These are phyloP conservation scores for Colletotrichum sp. DNA, from an alignment of 2,329 filamentous ascomycete genomes.

Conservation along the genomic window DNA sequence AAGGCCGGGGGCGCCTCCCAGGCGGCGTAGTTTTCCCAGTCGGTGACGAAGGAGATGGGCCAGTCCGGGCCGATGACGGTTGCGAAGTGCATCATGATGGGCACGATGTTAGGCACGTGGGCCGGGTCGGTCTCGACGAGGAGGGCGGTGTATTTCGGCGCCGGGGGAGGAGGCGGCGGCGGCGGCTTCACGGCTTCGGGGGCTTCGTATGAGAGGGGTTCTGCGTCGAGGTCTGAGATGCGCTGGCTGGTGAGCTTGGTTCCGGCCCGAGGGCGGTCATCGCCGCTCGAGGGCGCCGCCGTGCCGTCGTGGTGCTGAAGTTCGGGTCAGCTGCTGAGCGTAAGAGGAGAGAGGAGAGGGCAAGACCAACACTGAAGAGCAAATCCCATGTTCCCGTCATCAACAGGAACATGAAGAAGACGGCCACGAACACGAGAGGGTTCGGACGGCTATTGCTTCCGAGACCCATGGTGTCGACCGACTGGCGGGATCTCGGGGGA, in stretches of 20 bases:
- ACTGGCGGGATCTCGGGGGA: background rate
- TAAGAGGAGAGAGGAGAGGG: background rate
- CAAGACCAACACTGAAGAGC: background rate
- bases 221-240: background rate
- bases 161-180: background rate
- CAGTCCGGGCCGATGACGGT: constrained; percentile 47
- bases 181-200: background rate
- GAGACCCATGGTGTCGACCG: background rate
- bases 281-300: background rate
- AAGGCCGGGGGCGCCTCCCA: constrained; percentile 28
- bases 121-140: background rate
- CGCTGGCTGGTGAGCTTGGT: background rate
- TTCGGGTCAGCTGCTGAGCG: background rate
- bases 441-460: background rate
- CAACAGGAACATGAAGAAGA: background rate
- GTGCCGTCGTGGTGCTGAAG: background rate
- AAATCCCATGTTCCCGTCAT: background rate
- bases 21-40: constrained; percentile 24
- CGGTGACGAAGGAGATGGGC: constrained; percentile 49
- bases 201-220: background rate
- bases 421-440: background rate
- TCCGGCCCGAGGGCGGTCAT: background rate
- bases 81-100: constrained; percentile 42
- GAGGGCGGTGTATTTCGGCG: background rate
- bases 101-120: constrained; percentile 32